Conservation (phyloP, 176 grass and related monocot species). For the Alopecurus myosuroides region DNA sequence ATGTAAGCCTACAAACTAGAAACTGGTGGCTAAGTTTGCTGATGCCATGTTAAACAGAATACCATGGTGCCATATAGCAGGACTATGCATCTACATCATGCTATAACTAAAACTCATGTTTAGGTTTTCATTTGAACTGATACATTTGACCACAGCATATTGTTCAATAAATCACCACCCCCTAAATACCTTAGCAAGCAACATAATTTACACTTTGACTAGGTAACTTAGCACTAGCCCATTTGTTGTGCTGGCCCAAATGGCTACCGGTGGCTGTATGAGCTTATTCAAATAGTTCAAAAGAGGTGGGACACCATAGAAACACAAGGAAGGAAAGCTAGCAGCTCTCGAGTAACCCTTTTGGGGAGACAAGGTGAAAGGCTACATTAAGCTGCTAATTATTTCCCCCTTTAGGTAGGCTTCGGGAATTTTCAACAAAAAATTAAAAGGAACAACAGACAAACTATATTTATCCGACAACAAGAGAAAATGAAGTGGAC, state of each 20-base stretch:
- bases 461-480: neutral
- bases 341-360: neutral
- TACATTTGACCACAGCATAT: neutral
- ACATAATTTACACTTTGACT: neutral
- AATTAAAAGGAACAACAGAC: neutral
- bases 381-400: neutral
- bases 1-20: conserved; percentile 12
- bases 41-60: neutral
- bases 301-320: neutral
- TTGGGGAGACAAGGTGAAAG: neutral
- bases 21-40: neutral
- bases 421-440: neutral
- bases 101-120: neutral
- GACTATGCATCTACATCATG: conserved; percentile 24
- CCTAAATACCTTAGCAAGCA: neutral
- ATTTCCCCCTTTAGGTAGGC: neutral
- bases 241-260: conserved; percentile 5
- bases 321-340: neutral
- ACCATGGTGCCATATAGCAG: neutral
- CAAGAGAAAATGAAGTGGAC: neutral
- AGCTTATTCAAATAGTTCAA: conserved; percentile 1
- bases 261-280: neutral
- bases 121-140: conserved; percentile 6
- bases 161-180: conserved; percentile 7
- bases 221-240: neutral